Conservation (phyloP, 2,329 filamentous ascomycete species). For the Parafenestella ontariensis region DNA sequence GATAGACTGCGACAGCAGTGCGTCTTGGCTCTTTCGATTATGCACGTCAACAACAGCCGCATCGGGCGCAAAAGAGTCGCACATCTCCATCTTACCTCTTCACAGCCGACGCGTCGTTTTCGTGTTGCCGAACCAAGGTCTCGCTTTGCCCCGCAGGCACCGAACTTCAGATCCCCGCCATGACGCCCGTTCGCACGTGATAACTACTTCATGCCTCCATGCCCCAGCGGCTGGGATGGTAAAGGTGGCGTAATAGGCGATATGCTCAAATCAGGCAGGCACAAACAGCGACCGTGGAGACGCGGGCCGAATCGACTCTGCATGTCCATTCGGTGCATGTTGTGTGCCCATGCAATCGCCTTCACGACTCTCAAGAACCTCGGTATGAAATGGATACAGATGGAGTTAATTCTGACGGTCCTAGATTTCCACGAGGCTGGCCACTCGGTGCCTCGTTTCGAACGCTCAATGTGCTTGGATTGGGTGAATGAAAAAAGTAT, state of each 20-base stretch:
- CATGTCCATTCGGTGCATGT: constrained; percentile 8
- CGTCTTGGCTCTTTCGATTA: constrained; percentile 5
- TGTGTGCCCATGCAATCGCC: constrained; percentile 12
- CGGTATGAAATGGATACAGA: constrained; percentile 5
- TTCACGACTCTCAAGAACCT: constrained; percentile 5
- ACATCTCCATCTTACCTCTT: constrained; percentile 21
- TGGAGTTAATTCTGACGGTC: constrained; percentile 3
- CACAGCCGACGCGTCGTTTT: constrained; percentile 21
- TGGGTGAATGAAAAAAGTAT: neutral
- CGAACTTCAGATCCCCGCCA: constrained; percentile 4
- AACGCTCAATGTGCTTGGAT: neutral
- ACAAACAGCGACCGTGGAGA: constrained; percentile 17
- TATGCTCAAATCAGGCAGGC: constrained; percentile 17
- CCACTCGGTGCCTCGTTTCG: neutral
- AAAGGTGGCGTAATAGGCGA: constrained; percentile 8
- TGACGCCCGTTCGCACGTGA: constrained; percentile 13
- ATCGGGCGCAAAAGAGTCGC: neutral
- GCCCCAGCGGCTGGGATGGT: neutral
- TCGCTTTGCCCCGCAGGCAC: constrained; percentile 16
- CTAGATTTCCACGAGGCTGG: neutral
- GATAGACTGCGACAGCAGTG: constrained; percentile 3
- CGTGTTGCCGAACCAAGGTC: constrained; percentile 17
- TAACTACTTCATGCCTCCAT: neutral
- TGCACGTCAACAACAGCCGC: neutral
- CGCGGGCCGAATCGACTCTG: constrained; percentile 22